Evolutionary conservation across 495 filamentous ascomycete species (phyloP).

Genomic region (Tirmania nivea): DNA sequence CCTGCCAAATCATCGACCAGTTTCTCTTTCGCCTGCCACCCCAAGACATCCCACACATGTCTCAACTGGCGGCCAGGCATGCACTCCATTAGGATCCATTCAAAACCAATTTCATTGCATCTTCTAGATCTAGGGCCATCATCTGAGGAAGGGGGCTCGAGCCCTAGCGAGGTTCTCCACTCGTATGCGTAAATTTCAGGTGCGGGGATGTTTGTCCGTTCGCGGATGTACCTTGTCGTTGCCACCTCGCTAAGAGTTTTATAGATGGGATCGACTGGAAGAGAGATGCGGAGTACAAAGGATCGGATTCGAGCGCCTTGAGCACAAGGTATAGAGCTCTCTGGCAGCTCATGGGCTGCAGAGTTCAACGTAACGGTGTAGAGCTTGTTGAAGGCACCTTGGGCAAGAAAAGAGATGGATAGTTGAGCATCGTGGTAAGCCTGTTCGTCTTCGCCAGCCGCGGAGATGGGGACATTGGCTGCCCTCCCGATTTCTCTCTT

Average conservation of each 20-base stretch:
- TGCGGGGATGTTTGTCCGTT: conserved; percentile 29
- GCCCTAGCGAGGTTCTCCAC: conserved; percentile 14
- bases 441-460: no score
- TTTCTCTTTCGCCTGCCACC: conserved; percentile 20
- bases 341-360: neutral
- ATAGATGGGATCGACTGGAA: conserved; percentile 31
- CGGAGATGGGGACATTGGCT: no score
- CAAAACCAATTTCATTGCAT: conserved; percentile 30
- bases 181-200: conserved; percentile 30
- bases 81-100: conserved; percentile 37
- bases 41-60: conserved; percentile 24
- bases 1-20: conserved; percentile 23
- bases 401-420: no score
- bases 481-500: no score
- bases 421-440: no score
- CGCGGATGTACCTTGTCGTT: conserved; percentile 28
- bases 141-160: no score
- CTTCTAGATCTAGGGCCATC: no score
- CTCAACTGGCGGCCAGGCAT: conserved; percentile 24
- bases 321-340: conserved; percentile 21
- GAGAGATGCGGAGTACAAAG: conserved; percentile 28
- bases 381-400: conserved; percentile 4
- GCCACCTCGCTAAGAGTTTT: conserved; percentile 36
- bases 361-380: conserved; percentile 1
- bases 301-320: conserved; percentile 3